Base-by-base conservation (phyloP, 1,284 basidiomycete species). In the Ganoderma leucocontextum region DNA sequence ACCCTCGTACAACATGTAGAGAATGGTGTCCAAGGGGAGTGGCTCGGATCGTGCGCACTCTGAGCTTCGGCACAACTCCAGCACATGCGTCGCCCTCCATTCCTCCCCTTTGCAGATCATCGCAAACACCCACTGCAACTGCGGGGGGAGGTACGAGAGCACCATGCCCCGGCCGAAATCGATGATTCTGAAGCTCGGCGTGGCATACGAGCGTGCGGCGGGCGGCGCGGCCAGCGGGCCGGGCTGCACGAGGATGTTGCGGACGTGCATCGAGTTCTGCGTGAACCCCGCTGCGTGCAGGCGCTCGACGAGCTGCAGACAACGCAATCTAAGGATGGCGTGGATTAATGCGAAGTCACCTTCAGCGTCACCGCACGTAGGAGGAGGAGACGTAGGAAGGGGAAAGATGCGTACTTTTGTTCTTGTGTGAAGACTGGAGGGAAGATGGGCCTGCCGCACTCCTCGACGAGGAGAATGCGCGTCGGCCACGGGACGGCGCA, bases 391-490 rank as follows among this genome's bases (percentile, higher is more conserved):
- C 35, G 13, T 19, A 29, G 33, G 52, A n/a, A 13, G 47, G 25
- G 12, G 42, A 22, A 25, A 25, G 47, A 25, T 5, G 42, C 35
- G 10, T 36, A 52, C 61, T 19, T 35, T 22, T 62, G 61, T 38
- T 47, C 33, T 1, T 25, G 33, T 2, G 49, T 38, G 61, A 22
- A 25, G 29, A 49, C 4, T 10, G 13, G 66, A 35, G 77, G 60
- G 1, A 75, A 61, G 15, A 85, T 75, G 12, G 78, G 78, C 7
- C 58, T 65, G 2, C 86, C 85, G 69, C 86, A 88, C 52, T 85
- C 77, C 73, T 87, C 86, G 4, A 87, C 55, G 19, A 88, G 78
- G 63, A 88, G 72, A 60, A 87, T 81, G 1, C 83, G 81, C 69
- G 83, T 85, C 38, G 66, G 38, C 15, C 70, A 68, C 8, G 59